A percentile compares a stretch with the other conserved stretches of the same genome.
Evolutionary conservation across 768 basidiomycete genomes (phyloP).

Genomic region (Rubroboletus pulcherrimus): DNA sequence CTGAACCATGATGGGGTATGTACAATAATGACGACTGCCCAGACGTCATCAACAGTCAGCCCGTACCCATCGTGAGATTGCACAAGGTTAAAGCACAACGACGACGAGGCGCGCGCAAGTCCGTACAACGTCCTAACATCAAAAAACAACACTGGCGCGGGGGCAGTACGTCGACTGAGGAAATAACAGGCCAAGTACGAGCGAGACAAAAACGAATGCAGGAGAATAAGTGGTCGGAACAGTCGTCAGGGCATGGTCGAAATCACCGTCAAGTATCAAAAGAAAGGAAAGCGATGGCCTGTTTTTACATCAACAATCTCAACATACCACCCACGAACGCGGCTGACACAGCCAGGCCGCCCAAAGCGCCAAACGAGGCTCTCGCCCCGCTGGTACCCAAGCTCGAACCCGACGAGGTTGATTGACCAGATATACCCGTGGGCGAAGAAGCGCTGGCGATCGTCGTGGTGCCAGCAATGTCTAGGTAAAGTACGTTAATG

Average conservation of each 20-base stretch:
- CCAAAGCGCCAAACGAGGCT: slow-evolving; percentile 1
- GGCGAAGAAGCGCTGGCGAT: background rate
- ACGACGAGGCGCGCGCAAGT: no score
- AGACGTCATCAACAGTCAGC: no score
- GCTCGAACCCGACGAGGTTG: slow-evolving; percentile 2
- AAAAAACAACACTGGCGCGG: background rate
- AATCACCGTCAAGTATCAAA: background rate
- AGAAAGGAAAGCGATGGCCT: background rate
- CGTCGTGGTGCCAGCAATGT: slow-evolving; percentile 26
- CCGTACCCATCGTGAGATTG: background rate
- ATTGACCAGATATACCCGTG: slow-evolving; percentile 1
- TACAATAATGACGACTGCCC: no score
- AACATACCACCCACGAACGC: slow-evolving; percentile 13
- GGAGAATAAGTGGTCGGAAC: background rate
- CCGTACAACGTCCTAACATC: background rate
- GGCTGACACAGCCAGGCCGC: slow-evolving; percentile 13
- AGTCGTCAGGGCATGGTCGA: background rate
- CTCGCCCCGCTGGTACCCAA: slow-evolving; percentile 1
- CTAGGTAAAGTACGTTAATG: slow-evolving; percentile 1
- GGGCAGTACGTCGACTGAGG: background rate
- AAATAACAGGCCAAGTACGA: background rate
- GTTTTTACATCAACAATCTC: slow-evolving; percentile 20
- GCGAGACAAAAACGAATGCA: background rate
- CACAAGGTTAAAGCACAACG: background rate
- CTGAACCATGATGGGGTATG: no score